Evolutionary conservation across 1,284 basidiomycete species (phyloP).

Genomic region (Sporisorium iseilematis-ciliati): DNA sequence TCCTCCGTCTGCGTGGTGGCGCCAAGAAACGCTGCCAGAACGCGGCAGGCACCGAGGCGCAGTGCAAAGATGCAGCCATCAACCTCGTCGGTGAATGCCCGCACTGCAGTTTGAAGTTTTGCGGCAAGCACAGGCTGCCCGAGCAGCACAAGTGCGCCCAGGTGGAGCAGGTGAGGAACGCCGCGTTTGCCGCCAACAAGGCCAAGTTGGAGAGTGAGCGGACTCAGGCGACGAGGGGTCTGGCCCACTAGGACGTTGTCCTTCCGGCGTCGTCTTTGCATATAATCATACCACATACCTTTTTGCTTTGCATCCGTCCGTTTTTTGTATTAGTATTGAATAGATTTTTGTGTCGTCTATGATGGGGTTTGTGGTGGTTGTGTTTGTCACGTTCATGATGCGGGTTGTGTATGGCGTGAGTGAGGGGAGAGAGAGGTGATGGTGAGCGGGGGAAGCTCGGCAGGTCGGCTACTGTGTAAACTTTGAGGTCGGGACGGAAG

Average conservation of each 20-base stretch:
- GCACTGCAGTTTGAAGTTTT: conserved; percentile 68
- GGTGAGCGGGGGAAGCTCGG: no score
- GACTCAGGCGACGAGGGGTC: conserved; percentile 61
- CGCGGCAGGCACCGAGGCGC: conserved; percentile 60
- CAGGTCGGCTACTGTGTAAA: no score
- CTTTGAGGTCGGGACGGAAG: no score
- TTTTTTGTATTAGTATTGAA: no score
- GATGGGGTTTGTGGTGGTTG: no score
- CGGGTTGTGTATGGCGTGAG: no score
- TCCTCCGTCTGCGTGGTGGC: conserved; percentile 67
- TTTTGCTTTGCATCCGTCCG: no score
- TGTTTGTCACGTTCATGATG: no score
- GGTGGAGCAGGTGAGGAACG: conserved; percentile 64
- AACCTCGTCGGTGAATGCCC: conserved; percentile 68
- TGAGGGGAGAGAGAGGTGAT: no score
- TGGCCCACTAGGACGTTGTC: conserved; percentile 64
- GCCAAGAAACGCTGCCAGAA: conserved; percentile 70
- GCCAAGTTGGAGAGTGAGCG: conserved; percentile 67
- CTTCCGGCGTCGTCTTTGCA: not conserved
- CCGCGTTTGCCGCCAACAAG: conserved; percentile 69
- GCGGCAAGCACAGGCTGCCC: conserved; percentile 67
- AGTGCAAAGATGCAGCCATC: conserved; percentile 69
- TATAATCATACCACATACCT: not conserved
- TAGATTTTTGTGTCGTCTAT: no score
- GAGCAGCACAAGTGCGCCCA: conserved; percentile 67